Evolutionary conservation across 176 grass and related monocot species (phyloP).

Genomic region (Sorghum bicolor): Sorghum_bicolor_NCBIv3 NC_012873.2:60152001-60152500

Average conservation of each 20-base stretch:
- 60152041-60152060: conserved; percentile 31
- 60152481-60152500: conserved; percentile 15
- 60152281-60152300: conserved; percentile 45
- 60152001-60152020: not conserved
- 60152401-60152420: conserved; percentile 73
- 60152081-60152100: conserved; percentile 19
- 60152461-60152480: conserved; percentile 45
- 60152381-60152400: conserved; percentile 48
- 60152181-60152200: conserved; percentile 25
- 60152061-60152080: conserved; percentile 30
- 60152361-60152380: conserved; percentile 42
- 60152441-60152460: conserved; percentile 43
- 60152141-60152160: not conserved
- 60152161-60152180: conserved; percentile 33
- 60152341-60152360: conserved; percentile 41
- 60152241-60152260: conserved; percentile 46
- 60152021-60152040: conserved; percentile 31
- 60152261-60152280: conserved; percentile 44
- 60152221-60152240: conserved; percentile 82
- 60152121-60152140: conserved; percentile 56
- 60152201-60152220: conserved; percentile 49
- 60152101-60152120: conserved; percentile 37
- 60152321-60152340: conserved; percentile 62
- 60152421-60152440: conserved; percentile 17
- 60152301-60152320: conserved; percentile 67